Base-by-base conservation (phyloP, 768 basidiomycete genomes). In the Panaeolus cyanescens region DNA sequence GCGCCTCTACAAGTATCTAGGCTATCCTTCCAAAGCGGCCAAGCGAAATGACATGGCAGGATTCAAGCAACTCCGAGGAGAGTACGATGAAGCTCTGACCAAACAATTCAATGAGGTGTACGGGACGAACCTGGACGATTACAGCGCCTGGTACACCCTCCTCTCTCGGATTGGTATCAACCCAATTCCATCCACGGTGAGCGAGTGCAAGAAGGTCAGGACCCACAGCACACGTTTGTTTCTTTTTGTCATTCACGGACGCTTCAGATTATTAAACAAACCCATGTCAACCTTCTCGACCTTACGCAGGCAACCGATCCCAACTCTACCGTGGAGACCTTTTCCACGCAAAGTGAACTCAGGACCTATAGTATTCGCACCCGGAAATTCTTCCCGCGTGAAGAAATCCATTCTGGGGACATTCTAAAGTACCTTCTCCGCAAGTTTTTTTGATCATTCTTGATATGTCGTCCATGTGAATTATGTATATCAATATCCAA, bases 91-190 rank as follows among this genome's bases (percentile, higher is more conserved):
- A 39, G 79, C 73, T 0, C 37, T 80, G 19, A 72, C 71, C 0
- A 5, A 59, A 34, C 68, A 74, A 20, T 80, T 80, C 70, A 77
- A 75, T 39, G 15, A 12, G 1, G 70, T 55, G 1, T 80, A 73
- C 53, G 78, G 78, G 1, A 74, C 64, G 2, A 70, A 79, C 28
- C 71, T 63, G 2, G 42, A 73, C 17, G 67, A 67, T 53, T 59
- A 78, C 10, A 61, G 58, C 2, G 64, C 68, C 0, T 77, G 77
- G 77, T 68, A 72, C 34, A 32, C 22, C 0, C 59, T 80, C 15
- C 76, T 72, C 56, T 55, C 33, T 0, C 66, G 67, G 2, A 45
- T 80, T 12, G 55, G 67, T 0, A 65, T 77, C 13, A 32, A 64
- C 17, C 76, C 75, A 2, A 60, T 75, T 12, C 75, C 76, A 1